A percentile compares a stretch with the other conserved stretches of the same genome.
Evolutionary conservation across 441 rosid genomes (phyloP).

Genomic region (Populus hybrid): DNA sequence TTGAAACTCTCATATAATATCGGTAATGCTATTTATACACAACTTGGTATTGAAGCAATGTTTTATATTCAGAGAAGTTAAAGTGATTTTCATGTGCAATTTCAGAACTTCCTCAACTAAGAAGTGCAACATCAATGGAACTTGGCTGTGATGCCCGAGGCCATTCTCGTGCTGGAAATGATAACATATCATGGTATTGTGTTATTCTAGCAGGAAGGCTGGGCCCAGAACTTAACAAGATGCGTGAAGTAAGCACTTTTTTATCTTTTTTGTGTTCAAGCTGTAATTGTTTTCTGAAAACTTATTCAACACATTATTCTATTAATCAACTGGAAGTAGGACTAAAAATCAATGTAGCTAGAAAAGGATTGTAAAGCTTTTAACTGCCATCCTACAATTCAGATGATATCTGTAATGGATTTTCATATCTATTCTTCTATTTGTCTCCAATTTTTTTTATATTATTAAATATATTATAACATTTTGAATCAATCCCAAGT

Average conservation of each 20-base stretch:
- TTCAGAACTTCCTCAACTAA: conserved; percentile 83
- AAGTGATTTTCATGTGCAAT: conserved; percentile 17
- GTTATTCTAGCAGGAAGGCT: conserved; percentile 91
- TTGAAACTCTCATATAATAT: background rate
- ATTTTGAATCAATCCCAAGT: background rate
- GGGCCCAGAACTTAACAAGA: conserved; percentile 75
- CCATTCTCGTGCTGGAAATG: conserved; percentile 85
- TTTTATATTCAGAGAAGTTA: background rate
- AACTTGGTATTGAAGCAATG: background rate
- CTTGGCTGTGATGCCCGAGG: conserved; percentile 96
- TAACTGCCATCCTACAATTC: conserved; percentile 2
- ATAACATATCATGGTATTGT: conserved; percentile 81
- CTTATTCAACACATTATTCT: background rate
- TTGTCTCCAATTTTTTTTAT: background rate
- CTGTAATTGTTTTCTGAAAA: background rate
- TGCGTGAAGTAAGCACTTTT: conserved; percentile 76
- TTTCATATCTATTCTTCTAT: background rate
- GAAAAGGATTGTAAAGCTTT: background rate
- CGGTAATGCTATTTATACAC: background rate
- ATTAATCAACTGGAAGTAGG: background rate
- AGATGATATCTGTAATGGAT: background rate
- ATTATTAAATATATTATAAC: background rate
- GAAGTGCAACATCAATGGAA: conserved; percentile 80
- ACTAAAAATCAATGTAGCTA: too few species aligned
- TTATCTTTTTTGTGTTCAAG: conserved; percentile 15